These are phyloP conservation scores for Solanum chmielewskii DNA, from an alignment of 257 asterid genomes.

Conservation along the genomic window DNA sequence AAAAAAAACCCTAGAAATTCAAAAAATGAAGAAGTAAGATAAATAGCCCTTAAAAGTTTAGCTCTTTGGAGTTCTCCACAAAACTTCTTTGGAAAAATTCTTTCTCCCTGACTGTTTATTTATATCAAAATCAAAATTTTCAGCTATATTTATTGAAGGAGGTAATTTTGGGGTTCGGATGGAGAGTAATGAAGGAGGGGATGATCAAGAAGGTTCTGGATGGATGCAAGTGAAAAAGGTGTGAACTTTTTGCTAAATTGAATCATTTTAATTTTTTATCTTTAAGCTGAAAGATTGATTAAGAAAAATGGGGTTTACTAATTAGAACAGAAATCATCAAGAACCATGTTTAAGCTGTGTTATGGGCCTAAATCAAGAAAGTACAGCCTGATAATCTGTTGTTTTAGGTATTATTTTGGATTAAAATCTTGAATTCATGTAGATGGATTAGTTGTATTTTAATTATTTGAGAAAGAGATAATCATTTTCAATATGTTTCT, in stretches of 20 bases:
- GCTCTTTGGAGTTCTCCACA: background rate
- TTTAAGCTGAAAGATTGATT: background rate
- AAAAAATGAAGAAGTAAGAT: too few species aligned
- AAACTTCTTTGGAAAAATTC: background rate
- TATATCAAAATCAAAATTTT: background rate
- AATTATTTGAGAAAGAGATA: background rate
- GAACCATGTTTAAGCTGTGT: background rate
- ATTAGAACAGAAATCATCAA: background rate
- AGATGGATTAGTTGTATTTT: background rate
- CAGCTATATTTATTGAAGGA: background rate
- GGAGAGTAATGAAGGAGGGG: slow-evolving; percentile 61
- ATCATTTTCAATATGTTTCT: background rate
- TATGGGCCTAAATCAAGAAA: background rate
- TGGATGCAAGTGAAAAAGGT: slow-evolving; percentile 99
- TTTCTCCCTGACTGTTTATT: background rate
- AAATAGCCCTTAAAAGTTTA: background rate
- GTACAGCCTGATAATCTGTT: background rate
- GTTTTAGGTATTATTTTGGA: background rate
- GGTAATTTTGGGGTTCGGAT: slow-evolving; percentile 11
- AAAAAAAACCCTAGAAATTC: background rate
- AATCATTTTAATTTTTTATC: background rate
- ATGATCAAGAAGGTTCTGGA: slow-evolving; percentile 91
- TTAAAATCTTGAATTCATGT: background rate
- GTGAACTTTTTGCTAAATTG: slow-evolving; percentile 4
- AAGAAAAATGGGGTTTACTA: background rate